Evolutionary conservation across 192 early-diverging fungal species (phyloP).

Genomic region (Jimgerdemannia lactiflua): DNA sequence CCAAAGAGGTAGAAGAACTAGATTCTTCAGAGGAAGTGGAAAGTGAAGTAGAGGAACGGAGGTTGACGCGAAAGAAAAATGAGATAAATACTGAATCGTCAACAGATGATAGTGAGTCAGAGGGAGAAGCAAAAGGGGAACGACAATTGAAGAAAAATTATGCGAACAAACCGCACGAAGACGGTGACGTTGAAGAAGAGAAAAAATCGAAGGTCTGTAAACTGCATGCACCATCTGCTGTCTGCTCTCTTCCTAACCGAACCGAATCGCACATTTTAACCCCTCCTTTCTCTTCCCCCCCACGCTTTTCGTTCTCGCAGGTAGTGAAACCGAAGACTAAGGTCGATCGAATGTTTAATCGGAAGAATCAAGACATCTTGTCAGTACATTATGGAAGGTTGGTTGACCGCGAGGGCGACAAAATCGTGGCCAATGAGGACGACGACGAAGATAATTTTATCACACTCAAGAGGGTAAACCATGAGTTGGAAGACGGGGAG

Average conservation of each 20-base stretch:
- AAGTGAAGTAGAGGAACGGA: constrained; percentile 25
- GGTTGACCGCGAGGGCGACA: constrained; percentile 61
- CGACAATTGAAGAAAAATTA: no score
- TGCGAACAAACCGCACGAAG: constrained; percentile 6
- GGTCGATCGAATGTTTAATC: constrained; percentile 89
- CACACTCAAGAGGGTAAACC: constrained; percentile 79
- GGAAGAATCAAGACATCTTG: constrained; percentile 88
- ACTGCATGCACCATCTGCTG: no score
- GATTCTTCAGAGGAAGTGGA: constrained; percentile 31
- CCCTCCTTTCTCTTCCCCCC: neutral
- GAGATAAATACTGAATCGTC: constrained; percentile 21
- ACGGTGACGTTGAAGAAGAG: constrained; percentile 33
- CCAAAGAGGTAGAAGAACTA: constrained; percentile 39
- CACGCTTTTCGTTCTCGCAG: constrained; percentile 1
- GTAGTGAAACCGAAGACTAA: constrained; percentile 62
- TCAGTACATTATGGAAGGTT: constrained; percentile 90
- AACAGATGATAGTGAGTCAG: constrained; percentile 26
- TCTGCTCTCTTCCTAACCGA: no score
- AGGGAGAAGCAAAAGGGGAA: no score
- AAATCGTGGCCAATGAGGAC: constrained; percentile 26
- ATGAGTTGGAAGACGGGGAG: constrained; percentile 60
- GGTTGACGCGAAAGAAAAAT: constrained; percentile 21
- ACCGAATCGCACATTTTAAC: neutral
- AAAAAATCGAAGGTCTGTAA: constrained; percentile 21
- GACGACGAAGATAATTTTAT: constrained; percentile 80